Percentiles rank a stretch among this genome's conserved stretches.
Conservation (phyloP, 176 grass and related monocot genomes). For the Carex myosuroides region DNA sequence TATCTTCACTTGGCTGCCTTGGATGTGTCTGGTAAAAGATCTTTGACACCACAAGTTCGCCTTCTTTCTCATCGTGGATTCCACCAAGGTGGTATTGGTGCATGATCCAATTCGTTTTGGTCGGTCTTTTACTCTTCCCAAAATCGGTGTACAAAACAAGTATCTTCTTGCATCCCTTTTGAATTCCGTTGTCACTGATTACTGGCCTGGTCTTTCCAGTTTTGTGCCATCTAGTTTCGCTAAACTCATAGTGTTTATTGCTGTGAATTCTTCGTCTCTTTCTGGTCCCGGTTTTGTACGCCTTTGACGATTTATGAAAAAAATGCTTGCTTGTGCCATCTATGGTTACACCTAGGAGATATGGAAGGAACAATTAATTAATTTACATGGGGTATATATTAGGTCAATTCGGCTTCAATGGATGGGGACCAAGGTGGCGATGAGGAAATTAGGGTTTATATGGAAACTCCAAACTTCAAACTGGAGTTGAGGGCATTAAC, state of each 20-base stretch:
- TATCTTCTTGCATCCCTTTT: constrained; percentile 92
- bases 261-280: constrained; percentile 82
- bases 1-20: constrained; percentile 43
- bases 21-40: constrained; percentile 97
- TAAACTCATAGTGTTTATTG: neutral
- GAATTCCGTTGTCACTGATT: constrained; percentile 44
- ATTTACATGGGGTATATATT: neutral
- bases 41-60: constrained; percentile 93
- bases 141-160: constrained; percentile 95
- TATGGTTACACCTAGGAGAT: constrained; percentile 56
- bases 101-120: constrained; percentile 99
- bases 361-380: neutral
- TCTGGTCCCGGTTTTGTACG: constrained; percentile 90
- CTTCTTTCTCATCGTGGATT: constrained; percentile 69
- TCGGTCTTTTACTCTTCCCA: constrained; percentile 64
- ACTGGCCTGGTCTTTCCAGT: constrained; percentile 87
- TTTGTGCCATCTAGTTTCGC: constrained; percentile 97
- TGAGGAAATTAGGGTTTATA: neutral
- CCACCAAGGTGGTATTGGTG: constrained; percentile 93
- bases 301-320: constrained; percentile 91
- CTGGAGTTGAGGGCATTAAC: neutral
- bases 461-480: neutral
- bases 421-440: neutral
- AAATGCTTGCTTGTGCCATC: constrained; percentile 85
- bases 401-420: neutral